Evolutionary conservation across 2,329 filamentous ascomycete species (phyloP), one percentile per base, ranked within the genome.

Genomic region (Nannizziopsis arthrosporioides): DNA sequence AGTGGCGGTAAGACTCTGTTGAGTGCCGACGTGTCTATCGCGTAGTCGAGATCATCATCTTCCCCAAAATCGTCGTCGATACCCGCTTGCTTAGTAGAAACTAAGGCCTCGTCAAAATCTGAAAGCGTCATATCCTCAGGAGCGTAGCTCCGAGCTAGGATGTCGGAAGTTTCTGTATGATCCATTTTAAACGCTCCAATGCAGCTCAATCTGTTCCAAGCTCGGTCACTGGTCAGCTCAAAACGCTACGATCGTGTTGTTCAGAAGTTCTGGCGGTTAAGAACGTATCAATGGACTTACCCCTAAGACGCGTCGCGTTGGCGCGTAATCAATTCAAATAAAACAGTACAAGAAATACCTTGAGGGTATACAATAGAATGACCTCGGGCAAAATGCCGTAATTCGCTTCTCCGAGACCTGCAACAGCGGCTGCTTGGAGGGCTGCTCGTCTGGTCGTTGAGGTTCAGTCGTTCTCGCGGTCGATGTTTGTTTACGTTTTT

Each of bases 1-100:
- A 74, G 73, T 37, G 73, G 66, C 27, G 71, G 71, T 51, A 74
- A 72, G 15, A 67, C 68, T 44, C 62, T 62, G 40, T 67, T 66
- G 35, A 73, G 60, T 10, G 68, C 68, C 8, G 71, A 73, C 19
- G 68, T 70, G 54, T 70, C 61, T 44, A 74, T 68, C 30, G 62
- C 63, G 50, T 66, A 69, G 30, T 72, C 65, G 6, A 62, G 63
- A 39, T 70, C 66, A 27, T 68, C 59, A 38, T 63, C 58, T 22
- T 46, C 10, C 49, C 47, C 14, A 19, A 34, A 40, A 19, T 42
- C 32, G 9, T 53, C 44, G 9, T 50, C 39, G 19, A 48, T 27
- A 18, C 11, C 18, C 5, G 43, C 46, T 38, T 64, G 62, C 48
- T 56, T 60, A 8, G 64, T 68, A 8, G 67, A 69, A 34, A 61